Conservation (phyloP, 768 basidiomycete species). For the Neoboletus brunneissimus region DNA sequence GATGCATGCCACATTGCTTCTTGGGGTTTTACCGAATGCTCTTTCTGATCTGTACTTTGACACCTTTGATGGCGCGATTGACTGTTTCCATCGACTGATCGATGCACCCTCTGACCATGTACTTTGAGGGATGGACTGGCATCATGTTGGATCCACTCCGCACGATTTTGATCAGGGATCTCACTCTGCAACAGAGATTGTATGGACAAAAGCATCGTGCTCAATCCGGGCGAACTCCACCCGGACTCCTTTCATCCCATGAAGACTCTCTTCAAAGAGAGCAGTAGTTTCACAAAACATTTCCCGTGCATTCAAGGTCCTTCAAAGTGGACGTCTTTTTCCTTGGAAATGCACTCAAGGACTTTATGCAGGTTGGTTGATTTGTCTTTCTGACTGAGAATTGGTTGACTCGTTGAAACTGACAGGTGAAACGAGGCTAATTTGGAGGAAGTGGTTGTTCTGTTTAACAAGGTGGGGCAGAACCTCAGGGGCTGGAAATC, state of each 20-base stretch:
- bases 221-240: neutral
- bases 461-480: constrained; percentile 25
- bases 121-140: too few species aligned
- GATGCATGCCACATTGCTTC: neutral
- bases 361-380: neutral
- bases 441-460: constrained; percentile 36
- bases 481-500: constrained; percentile 10
- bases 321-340: neutral
- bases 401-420: neutral
- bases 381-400: neutral
- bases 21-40: neutral
- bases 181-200: neutral
- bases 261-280: neutral
- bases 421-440: neutral
- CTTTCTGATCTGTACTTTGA: neutral
- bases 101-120: neutral
- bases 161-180: neutral
- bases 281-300: neutral
- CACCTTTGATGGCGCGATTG: neutral
- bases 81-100: neutral
- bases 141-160: too few species aligned
- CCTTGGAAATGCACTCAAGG: neutral
- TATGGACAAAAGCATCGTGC: neutral
- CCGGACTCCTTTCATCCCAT: neutral
- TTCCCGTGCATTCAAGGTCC: too few species aligned